A percentile compares a stretch with the other conserved stretches of the same genome.
Conservation (phyloP, 2,329 filamentous ascomycete species). For the Neocucurbitaria cava region DNA sequence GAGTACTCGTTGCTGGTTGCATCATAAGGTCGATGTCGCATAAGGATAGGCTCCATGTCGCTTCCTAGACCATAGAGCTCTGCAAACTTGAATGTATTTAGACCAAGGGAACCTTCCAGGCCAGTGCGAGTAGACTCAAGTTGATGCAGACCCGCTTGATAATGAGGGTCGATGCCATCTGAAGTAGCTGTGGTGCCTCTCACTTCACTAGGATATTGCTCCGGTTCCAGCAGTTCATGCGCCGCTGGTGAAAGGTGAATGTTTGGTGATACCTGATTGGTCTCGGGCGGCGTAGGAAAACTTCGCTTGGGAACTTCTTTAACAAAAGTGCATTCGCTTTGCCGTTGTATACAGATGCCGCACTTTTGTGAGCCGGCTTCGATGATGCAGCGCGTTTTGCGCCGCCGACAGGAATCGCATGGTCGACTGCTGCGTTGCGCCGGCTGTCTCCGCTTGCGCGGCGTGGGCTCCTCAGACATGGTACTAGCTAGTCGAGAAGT, state of each 20-base stretch:
- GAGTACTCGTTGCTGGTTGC: background rate
- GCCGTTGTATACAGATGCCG: background rate
- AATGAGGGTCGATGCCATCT: background rate
- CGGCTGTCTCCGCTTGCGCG: background rate
- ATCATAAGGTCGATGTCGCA: background rate
- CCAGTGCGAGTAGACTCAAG: background rate
- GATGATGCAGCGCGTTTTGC: background rate
- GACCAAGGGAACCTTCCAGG: background rate
- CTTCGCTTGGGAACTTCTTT: background rate
- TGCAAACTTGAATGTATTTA: background rate
- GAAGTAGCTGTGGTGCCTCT: background rate
- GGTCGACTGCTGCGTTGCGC: background rate
- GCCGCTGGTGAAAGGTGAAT: background rate
- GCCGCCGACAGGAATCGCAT: background rate
- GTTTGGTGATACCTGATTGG: background rate
- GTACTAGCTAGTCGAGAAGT: no score
- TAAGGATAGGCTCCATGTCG: background rate
- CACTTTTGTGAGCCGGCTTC: background rate
- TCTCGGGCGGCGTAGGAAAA: background rate
- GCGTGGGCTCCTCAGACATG: background rate
- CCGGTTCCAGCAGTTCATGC: background rate
- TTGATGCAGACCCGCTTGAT: background rate
- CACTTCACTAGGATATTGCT: background rate
- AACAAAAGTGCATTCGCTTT: background rate
- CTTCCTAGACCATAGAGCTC: background rate